phyloP scores from a whole-genome alignment of 140 eudicot species.

The Flaveria floridana region DNA sequence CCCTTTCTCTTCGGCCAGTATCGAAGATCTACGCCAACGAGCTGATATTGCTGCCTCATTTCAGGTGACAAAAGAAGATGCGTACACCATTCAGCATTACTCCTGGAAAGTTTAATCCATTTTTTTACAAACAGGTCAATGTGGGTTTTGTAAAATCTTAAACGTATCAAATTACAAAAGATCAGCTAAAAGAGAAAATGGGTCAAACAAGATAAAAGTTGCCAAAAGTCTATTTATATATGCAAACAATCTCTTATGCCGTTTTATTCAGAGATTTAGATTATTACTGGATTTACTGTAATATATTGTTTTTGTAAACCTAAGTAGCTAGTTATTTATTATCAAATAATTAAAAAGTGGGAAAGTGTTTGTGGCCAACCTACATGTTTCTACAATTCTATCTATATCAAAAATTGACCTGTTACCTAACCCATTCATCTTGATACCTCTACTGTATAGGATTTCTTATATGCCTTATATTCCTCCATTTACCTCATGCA shows the following conservation, averaged over 20 bases:
- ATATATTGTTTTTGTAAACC: constrained; percentile 1
- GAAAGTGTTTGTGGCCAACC: not conserved
- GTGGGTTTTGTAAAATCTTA: not conserved
- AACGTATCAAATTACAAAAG: not conserved
- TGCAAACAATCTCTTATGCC: not conserved
- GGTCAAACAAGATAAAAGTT: not conserved
- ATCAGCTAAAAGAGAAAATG: not conserved
- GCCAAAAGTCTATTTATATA: not conserved
- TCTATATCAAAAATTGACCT: not conserved
- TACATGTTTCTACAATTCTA: not conserved
- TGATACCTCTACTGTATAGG: not conserved
- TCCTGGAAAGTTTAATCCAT: not conserved
- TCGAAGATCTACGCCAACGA: constrained; percentile 61
- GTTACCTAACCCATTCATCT: not conserved
- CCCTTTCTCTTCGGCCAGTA: constrained; percentile 68
- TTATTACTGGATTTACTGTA: not conserved
- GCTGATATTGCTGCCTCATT: constrained; percentile 95
- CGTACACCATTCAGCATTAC: not conserved
- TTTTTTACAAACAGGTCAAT: not conserved
- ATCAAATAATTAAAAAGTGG: not conserved
- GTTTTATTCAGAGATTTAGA: not conserved
- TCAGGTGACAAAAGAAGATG: constrained; percentile 55
- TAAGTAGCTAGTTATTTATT: not conserved
- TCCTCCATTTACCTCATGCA: constrained; percentile 32
- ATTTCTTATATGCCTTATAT: constrained; percentile 2